phyloP scores from a whole-genome alignment of 1,139 yeast genomes.

The Geotrichum europaeum region DNA sequence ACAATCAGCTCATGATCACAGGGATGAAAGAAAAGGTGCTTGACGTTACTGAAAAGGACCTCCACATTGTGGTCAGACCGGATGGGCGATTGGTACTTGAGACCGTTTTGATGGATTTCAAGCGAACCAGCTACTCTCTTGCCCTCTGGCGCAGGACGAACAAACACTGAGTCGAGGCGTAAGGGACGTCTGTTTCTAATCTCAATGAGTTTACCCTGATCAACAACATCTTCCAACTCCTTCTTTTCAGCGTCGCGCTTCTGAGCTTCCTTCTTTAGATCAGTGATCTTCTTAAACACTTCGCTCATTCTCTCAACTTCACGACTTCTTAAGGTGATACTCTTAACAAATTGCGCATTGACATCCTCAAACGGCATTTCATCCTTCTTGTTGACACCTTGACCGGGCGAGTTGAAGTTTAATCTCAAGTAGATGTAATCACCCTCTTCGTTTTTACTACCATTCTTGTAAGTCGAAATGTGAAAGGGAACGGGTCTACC shows the following conservation, averaged over 20 bases:
- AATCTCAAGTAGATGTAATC: conserved; percentile 85
- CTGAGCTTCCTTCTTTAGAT: conserved; percentile 84
- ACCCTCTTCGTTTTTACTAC: conserved; percentile 94
- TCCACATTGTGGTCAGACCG: conserved; percentile 84
- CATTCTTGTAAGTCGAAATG: conserved; percentile 87
- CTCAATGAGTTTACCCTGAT: conserved; percentile 83
- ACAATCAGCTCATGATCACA: conserved; percentile 93
- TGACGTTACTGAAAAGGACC: conserved; percentile 80
- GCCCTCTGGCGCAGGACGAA: conserved; percentile 94
- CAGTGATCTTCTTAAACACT: conserved; percentile 83
- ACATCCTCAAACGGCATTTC: conserved; percentile 85
- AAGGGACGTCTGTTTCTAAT: conserved; percentile 74
- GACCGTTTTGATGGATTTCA: conserved; percentile 93
- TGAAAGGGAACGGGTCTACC: conserved; percentile 99
- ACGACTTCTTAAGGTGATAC: conserved; percentile 80
- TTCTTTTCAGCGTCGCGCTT: conserved; percentile 88
- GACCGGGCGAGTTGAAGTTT: conserved; percentile 92
- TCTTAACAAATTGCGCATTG: conserved; percentile 73
- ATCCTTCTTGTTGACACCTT: conserved; percentile 56
- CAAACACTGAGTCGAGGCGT: conserved; percentile 80
- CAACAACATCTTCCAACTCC: conserved; percentile 90
- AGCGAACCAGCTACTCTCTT: conserved; percentile 89
- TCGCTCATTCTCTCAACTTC: conserved; percentile 91
- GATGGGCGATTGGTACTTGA: conserved; percentile 80
- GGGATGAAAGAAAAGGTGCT: conserved; percentile 92